Conservation (phyloP, 345 rosid species). For the Anacardium occidentale region DNA sequence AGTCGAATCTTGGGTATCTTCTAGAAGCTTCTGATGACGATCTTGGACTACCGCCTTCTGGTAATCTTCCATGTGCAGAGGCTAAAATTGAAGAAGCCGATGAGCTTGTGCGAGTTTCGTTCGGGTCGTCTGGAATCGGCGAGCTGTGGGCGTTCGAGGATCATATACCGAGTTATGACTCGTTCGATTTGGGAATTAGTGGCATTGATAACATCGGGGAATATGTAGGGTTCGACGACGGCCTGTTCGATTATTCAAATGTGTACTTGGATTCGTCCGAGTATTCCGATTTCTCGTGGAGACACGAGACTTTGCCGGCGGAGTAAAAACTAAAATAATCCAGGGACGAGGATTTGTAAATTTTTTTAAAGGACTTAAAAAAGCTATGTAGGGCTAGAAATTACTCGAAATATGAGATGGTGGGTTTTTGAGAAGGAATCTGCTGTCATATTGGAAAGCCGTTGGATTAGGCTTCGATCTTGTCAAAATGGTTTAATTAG, state of each 20-base stretch:
- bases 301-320: conserved; percentile 31
- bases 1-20: conserved; percentile 43
- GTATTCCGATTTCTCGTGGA: conserved; percentile 25
- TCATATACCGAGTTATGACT: conserved; percentile 33
- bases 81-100: conserved; percentile 4
- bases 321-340: background rate
- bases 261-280: conserved; percentile 35
- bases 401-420: background rate
- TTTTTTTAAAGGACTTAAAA: background rate
- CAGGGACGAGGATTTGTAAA: conserved; percentile 19
- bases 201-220: conserved; percentile 5
- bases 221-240: conserved; percentile 32
- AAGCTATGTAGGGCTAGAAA: conserved; percentile 11
- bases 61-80: conserved; percentile 18
- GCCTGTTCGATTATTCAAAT: conserved; percentile 41
- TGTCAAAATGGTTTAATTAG: too few relatives aligned
- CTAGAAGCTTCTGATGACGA: conserved; percentile 53
- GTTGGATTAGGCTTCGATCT: too few relatives aligned
- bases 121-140: conserved; percentile 24
- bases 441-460: too few relatives aligned
- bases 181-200: conserved; percentile 30
- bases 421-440: too few relatives aligned
- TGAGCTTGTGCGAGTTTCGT: conserved; percentile 33
- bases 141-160: conserved; percentile 40
- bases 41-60: conserved; percentile 46